These are phyloP conservation scores for Cyberlindnera maritima DNA, from an alignment of 805 yeast genomes.

Conservation along the genomic window DNA sequence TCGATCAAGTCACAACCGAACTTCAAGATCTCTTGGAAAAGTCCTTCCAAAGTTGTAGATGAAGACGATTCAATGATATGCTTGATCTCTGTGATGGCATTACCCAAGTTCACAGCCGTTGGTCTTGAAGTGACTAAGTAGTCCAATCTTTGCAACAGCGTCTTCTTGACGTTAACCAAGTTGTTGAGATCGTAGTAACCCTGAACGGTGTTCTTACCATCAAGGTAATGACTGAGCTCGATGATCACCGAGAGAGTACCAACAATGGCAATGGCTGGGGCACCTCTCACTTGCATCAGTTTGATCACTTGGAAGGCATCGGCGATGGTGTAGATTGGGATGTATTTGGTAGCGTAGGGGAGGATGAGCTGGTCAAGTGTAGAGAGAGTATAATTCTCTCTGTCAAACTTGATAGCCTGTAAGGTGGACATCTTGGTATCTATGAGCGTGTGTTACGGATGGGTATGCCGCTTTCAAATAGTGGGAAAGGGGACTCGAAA, in stretches of 20 bases:
- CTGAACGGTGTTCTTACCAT: slow-evolving; percentile 27
- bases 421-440: slow-evolving; percentile 33
- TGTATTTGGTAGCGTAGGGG: slow-evolving; percentile 75
- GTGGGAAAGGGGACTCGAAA: no score
- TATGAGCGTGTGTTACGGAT: no score
- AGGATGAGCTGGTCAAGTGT: slow-evolving; percentile 79
- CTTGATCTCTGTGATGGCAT: slow-evolving; percentile 50
- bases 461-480: no score
- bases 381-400: slow-evolving; percentile 41
- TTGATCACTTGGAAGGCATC: slow-evolving; percentile 84
- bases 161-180: slow-evolving; percentile 34
- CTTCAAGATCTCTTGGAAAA: slow-evolving; percentile 34
- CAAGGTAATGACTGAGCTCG: slow-evolving; percentile 46
- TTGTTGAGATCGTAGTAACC: slow-evolving; percentile 32
- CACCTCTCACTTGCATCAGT: slow-evolving; percentile 94
- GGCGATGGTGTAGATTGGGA: slow-evolving; percentile 57
- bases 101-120: slow-evolving; percentile 89
- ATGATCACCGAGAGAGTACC: slow-evolving; percentile 81
- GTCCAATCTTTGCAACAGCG: slow-evolving; percentile 50
- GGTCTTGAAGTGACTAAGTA: slow-evolving; percentile 79
- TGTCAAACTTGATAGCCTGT: slow-evolving; percentile 68
- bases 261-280: slow-evolving; percentile 97
- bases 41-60: slow-evolving; percentile 23
- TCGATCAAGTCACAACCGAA: slow-evolving; percentile 59
- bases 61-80: slow-evolving; percentile 31